These are phyloP conservation scores for Penicillium aurantiogriseum DNA, from an alignment of 2,329 filamentous ascomycete species.

Conservation along the genomic window DNA sequence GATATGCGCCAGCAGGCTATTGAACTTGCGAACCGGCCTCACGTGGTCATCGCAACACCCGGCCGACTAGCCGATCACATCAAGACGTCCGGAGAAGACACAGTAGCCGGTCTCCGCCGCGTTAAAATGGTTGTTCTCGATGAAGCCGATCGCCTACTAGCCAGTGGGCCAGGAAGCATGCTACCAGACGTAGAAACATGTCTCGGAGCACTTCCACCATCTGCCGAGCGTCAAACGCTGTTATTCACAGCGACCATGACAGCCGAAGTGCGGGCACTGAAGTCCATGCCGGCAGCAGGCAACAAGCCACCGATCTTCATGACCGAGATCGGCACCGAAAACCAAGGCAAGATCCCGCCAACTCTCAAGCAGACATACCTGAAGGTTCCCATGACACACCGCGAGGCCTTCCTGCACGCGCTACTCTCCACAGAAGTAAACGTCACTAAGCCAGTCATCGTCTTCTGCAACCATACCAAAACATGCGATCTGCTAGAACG, in stretches of 20 bases:
- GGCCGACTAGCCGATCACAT: constrained; percentile 93
- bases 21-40: constrained; percentile 74
- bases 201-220: constrained; percentile 74
- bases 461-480: constrained; percentile 90
- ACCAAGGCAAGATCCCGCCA: constrained; percentile 71
- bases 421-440: constrained; percentile 79
- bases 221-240: constrained; percentile 79
- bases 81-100: constrained; percentile 85
- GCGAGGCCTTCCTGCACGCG: constrained; percentile 90
- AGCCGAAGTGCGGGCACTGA: constrained; percentile 82
- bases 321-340: constrained; percentile 73
- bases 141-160: constrained; percentile 87
- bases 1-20: constrained; percentile 93
- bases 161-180: constrained; percentile 77
- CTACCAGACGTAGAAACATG: constrained; percentile 91
- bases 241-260: constrained; percentile 97
- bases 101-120: constrained; percentile 74
- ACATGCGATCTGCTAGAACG: constrained; percentile 90
- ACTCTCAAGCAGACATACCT: constrained; percentile 83
- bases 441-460: constrained; percentile 72
- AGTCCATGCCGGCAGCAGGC: constrained; percentile 68
- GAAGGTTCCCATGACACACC: constrained; percentile 84
- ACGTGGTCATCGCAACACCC: constrained; percentile 91
- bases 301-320: constrained; percentile 78
- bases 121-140: constrained; percentile 88